Conservation (phyloP, 495 filamentous ascomycete genomes). For the Penicillium ochrochloron region DNA sequence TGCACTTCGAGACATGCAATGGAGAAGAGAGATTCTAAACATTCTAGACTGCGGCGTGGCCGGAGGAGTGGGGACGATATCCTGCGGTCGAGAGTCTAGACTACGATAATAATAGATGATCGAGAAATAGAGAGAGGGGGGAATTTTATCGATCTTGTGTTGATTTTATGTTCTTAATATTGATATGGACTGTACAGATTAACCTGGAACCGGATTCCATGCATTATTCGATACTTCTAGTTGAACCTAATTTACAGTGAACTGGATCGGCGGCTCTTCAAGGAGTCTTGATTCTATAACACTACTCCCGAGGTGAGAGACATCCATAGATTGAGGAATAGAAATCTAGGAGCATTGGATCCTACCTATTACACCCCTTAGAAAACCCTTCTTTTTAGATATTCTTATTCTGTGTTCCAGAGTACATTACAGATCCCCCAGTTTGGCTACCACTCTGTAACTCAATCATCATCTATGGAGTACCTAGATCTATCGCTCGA, state of each 20-base stretch:
- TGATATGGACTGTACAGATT: too few relatives aligned
- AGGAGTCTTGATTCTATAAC: not conserved
- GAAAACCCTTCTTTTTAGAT: too few relatives aligned
- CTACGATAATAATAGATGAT: not conserved
- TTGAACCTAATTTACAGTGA: not conserved
- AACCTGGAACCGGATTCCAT: not conserved
- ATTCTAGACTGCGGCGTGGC: slow-evolving; percentile 5
- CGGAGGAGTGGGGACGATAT: slow-evolving; percentile 1
- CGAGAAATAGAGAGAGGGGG: not conserved
- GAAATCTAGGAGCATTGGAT: too few relatives aligned
- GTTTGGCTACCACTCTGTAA: too few relatives aligned
- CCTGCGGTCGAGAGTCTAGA: slow-evolving; percentile 4
- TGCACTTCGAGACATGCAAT: not conserved
- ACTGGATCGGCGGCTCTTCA: not conserved
- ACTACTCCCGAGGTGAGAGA: not conserved
- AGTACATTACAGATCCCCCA: too few relatives aligned
- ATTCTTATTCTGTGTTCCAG: too few relatives aligned
- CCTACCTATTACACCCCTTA: too few relatives aligned
- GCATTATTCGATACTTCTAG: not conserved
- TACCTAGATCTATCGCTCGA: not conserved
- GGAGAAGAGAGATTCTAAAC: not conserved
- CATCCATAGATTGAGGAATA: not conserved
- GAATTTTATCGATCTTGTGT: too few relatives aligned
- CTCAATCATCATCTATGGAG: too few relatives aligned
- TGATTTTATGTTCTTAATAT: too few relatives aligned